phyloP scores from a whole-genome alignment of 805 yeast species.

The Sungouiella thailandica region DNA sequence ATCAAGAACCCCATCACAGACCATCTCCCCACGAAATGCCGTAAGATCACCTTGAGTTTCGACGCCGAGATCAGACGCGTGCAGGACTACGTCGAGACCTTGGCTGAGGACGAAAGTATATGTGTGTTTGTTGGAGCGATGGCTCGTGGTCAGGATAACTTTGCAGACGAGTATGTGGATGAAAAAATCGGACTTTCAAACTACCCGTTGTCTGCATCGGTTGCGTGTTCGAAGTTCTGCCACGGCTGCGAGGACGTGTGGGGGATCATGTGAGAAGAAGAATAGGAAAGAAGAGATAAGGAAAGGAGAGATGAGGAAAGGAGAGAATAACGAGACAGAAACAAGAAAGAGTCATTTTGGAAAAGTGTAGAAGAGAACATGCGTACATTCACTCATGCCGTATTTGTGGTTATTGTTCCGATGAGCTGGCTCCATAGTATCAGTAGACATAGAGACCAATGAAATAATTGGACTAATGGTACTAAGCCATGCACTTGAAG shows the following conservation, averaged over 20 bases:
- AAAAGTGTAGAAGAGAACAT: too few relatives aligned
- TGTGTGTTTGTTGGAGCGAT: constrained; percentile 99
- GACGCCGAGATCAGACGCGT: constrained; percentile 87
- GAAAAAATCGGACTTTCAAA: constrained; percentile 95
- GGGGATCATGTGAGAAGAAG: constrained; percentile 59
- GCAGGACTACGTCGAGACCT: constrained; percentile 75
- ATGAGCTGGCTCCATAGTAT: too few relatives aligned
- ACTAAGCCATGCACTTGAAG: too few relatives aligned
- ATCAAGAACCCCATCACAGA: constrained; percentile 97
- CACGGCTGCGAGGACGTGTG: constrained; percentile 99
- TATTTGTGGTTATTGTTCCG: too few relatives aligned
- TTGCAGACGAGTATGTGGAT: constrained; percentile 95
- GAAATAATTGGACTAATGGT: too few relatives aligned
- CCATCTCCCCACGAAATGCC: constrained; percentile 93
- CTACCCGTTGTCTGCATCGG: constrained; percentile 94
- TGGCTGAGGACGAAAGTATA: constrained; percentile 86
- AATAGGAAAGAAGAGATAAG: too few relatives aligned
- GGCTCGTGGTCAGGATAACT: constrained; percentile 97
- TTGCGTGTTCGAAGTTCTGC: constrained; percentile 96
- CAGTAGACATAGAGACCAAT: too few relatives aligned
- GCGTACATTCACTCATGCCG: too few relatives aligned
- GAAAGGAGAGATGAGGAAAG: too few relatives aligned
- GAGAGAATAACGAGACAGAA: too few relatives aligned
- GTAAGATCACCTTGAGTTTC: constrained; percentile 85
- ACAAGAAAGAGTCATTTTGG: too few relatives aligned